A percentile compares a stretch with the other conserved stretches of the same genome.
Conservation (phyloP, 2,329 filamentous ascomycete genomes). For the Tolypocladium sp. region DNA sequence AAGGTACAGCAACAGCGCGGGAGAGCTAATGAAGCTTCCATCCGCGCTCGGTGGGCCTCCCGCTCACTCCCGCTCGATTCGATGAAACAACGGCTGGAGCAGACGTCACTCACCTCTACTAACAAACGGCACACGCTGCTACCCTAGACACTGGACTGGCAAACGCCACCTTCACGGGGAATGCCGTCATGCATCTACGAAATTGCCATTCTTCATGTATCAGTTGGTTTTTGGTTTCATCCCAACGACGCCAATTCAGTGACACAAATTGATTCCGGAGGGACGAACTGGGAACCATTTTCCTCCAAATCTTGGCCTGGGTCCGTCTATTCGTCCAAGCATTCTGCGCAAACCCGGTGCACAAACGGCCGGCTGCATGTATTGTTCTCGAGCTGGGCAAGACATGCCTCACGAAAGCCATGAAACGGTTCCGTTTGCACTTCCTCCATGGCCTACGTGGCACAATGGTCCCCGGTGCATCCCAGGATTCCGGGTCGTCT, state of each 20-base stretch:
- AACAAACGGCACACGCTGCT: not conserved
- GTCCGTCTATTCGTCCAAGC: not conserved
- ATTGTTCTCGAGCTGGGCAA: not conserved
- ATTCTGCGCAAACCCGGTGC: not conserved
- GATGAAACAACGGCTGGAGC: not conserved
- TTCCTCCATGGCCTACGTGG: not conserved
- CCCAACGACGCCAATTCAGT: not conserved
- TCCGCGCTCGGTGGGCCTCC: not conserved
- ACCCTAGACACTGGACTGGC: not conserved
- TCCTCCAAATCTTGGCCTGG: not conserved
- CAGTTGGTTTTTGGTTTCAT: not conserved
- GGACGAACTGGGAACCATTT: not conserved
- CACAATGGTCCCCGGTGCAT: not conserved
- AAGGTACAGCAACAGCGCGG: not conserved
- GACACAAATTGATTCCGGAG: not conserved
- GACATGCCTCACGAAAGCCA: not conserved
- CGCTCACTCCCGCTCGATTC: not conserved
- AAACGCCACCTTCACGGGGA: not conserved
- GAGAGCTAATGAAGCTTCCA: not conserved
- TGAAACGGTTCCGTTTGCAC: not conserved
- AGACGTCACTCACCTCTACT: not conserved
- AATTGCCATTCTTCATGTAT: not conserved
- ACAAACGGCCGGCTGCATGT: not conserved
- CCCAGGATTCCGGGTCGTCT: not conserved
- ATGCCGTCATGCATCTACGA: not conserved